Conservation (phyloP, 805 yeast genomes). For the Sugiyamaella chiloensis region DNA sequence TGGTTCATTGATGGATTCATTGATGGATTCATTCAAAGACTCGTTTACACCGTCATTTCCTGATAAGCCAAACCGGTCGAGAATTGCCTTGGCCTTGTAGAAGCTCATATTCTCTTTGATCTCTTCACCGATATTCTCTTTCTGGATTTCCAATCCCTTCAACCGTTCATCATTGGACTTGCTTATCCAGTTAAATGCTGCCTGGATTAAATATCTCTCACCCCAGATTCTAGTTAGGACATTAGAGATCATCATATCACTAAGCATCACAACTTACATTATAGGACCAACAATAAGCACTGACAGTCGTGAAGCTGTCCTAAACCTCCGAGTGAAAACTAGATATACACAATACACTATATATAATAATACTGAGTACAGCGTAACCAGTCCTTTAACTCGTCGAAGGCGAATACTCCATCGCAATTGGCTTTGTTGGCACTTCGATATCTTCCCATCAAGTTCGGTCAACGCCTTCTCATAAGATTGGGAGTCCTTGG, state of each 20-base stretch:
- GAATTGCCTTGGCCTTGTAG: conserved; percentile 68
- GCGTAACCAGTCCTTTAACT: conserved; percentile 29
- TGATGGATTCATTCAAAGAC: neutral
- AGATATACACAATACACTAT: conserved; percentile 23
- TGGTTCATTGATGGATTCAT: neutral
- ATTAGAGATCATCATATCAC: conserved; percentile 19
- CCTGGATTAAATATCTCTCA: conserved; percentile 15
- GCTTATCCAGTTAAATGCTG: conserved; percentile 25
- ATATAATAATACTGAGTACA: conserved; percentile 33
- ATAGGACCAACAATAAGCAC: no score
- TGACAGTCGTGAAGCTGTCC: no score
- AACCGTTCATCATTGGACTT: conserved; percentile 29
- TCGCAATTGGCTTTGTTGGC: conserved; percentile 20
- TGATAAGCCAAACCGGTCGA: conserved; percentile 58
- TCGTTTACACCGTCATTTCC: conserved; percentile 42
- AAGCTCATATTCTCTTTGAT: conserved; percentile 71
- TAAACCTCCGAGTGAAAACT: no score
- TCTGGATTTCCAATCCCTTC: conserved; percentile 42
- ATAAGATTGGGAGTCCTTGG: conserved; percentile 24
- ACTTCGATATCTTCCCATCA: conserved; percentile 27
- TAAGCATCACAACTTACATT: neutral
- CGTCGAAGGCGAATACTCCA: conserved; percentile 29
- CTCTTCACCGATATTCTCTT: conserved; percentile 57
- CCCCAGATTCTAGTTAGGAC: conserved; percentile 22
- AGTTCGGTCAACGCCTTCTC: conserved; percentile 36